phyloP scores from a whole-genome alignment of 73 alveolate species.

The Paramecium octaurelia region DNA sequence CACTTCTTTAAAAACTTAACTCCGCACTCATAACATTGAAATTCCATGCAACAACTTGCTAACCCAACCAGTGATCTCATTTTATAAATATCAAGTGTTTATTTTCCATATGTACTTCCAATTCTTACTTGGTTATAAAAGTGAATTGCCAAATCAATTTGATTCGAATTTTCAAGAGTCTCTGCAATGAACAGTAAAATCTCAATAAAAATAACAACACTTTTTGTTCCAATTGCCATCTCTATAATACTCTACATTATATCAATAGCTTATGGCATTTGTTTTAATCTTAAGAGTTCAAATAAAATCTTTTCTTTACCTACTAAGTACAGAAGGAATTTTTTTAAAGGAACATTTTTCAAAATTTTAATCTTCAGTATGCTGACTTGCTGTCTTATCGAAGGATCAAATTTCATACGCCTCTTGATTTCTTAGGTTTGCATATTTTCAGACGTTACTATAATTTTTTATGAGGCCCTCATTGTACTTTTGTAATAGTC shows the following conservation, averaged over 20 bases:
- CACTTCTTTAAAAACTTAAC: neutral
- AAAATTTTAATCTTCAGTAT: neutral
- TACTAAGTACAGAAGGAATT: neutral
- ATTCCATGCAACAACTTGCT: neutral
- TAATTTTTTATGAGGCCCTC: neutral
- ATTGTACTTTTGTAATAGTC: neutral
- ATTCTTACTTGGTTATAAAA: neutral
- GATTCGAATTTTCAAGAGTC: neutral
- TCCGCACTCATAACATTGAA: neutral
- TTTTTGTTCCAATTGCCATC: slow-evolving; percentile 24
- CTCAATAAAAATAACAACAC: neutral
- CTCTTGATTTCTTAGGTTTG: neutral
- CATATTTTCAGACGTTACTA: neutral
- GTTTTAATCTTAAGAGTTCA: neutral
- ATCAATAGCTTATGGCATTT: neutral
- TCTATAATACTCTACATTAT: neutral
- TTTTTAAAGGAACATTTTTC: neutral
- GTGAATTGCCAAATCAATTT: neutral
- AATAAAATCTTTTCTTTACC: neutral
- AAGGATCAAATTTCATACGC: slow-evolving; percentile 14
- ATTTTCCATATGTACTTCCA: neutral
- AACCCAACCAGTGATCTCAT: neutral
- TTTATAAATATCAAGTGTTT: neutral
- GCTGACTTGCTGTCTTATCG: neutral
- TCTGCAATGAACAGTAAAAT: neutral